Evolutionary conservation across 257 asterid genomes (phyloP).

Genomic region (Pogostemon cablin): DNA sequence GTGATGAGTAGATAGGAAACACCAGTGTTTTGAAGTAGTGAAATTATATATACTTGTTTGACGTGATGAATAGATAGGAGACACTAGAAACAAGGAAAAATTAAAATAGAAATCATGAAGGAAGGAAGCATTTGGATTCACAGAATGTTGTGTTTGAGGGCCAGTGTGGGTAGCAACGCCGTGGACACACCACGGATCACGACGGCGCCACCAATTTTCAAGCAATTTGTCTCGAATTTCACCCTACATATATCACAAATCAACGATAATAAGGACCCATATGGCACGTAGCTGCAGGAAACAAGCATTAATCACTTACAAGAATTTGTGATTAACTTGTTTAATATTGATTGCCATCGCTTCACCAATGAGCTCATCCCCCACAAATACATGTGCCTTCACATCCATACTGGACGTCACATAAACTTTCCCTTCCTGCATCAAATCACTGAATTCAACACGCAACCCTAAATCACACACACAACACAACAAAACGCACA

Average conservation of each 20-base stretch:
- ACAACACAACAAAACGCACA: background rate
- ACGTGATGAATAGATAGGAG: too few species aligned
- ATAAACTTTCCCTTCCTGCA: slow-evolving; percentile 85
- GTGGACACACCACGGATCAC: slow-evolving; percentile 73
- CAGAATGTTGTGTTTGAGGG: background rate
- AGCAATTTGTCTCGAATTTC: slow-evolving; percentile 66
- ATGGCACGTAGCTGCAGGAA: background rate
- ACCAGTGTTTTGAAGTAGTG: too few species aligned
- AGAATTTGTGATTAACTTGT: slow-evolving; percentile 46
- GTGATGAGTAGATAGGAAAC: too few species aligned
- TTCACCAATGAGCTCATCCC: slow-evolving; percentile 63
- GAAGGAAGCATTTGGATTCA: too few species aligned
- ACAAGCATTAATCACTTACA: slow-evolving; percentile 41
- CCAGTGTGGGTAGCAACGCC: slow-evolving; percentile 55
- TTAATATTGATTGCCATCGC: slow-evolving; percentile 56
- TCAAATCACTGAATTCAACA: background rate
- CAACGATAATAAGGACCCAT: background rate
- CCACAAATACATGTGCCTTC: slow-evolving; percentile 68
- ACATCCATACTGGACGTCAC: slow-evolving; percentile 73
- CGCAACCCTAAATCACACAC: background rate
- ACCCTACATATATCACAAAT: slow-evolving; percentile 38
- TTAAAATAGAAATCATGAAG: too few species aligned
- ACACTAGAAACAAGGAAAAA: too few species aligned
- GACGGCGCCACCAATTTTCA: slow-evolving; percentile 41
- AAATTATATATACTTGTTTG: too few species aligned